Evolutionary conservation across 306 rosid species (phyloP).

Genomic region (Hippophae gyantsensis): DNA sequence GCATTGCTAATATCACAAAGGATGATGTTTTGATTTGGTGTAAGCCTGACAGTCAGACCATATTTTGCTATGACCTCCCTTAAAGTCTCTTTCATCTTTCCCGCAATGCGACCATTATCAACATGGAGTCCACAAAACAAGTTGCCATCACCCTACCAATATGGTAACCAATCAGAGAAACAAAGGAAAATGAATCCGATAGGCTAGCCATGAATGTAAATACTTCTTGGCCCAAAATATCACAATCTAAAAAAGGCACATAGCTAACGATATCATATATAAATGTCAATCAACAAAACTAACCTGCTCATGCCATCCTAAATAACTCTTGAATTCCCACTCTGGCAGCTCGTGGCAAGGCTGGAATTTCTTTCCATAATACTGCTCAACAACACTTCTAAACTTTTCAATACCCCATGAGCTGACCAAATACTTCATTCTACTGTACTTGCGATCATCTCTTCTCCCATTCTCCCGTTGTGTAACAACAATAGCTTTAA

Average conservation of each 20-base stretch:
- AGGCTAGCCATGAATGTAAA: not conserved
- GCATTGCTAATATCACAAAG: slow-evolving; percentile 68
- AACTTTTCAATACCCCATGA: slow-evolving; percentile 98
- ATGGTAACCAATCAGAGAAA: slow-evolving; percentile 8
- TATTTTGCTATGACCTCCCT: slow-evolving; percentile 89
- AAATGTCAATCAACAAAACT: slow-evolving; percentile 19
- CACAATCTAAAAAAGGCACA: not conserved
- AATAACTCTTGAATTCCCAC: slow-evolving; percentile 87
- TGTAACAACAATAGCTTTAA: slow-evolving; percentile 91
- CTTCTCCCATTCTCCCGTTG: slow-evolving; percentile 96
- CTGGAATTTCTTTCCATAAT: slow-evolving; percentile 85
- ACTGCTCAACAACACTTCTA: slow-evolving; percentile 63
- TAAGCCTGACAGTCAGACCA: slow-evolving; percentile 62
- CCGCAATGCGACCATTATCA: slow-evolving; percentile 82
- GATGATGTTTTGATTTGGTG: slow-evolving; percentile 90
- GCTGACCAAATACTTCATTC: slow-evolving; percentile 85
- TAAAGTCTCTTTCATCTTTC: slow-evolving; percentile 71
- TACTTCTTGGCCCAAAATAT: not conserved
- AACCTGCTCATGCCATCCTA: slow-evolving; percentile 99
- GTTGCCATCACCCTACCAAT: slow-evolving; percentile 74
- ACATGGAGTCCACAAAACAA: slow-evolving; percentile 85
- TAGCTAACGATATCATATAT: slow-evolving; percentile 10
- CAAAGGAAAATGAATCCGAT: slow-evolving; percentile 5
- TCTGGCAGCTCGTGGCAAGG: slow-evolving; percentile 70
- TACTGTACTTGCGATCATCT: slow-evolving; percentile 92